These are phyloP conservation scores for Ophiostoma montium DNA, from an alignment of 2,329 filamentous ascomycete species.

Conservation along the genomic window DNA sequence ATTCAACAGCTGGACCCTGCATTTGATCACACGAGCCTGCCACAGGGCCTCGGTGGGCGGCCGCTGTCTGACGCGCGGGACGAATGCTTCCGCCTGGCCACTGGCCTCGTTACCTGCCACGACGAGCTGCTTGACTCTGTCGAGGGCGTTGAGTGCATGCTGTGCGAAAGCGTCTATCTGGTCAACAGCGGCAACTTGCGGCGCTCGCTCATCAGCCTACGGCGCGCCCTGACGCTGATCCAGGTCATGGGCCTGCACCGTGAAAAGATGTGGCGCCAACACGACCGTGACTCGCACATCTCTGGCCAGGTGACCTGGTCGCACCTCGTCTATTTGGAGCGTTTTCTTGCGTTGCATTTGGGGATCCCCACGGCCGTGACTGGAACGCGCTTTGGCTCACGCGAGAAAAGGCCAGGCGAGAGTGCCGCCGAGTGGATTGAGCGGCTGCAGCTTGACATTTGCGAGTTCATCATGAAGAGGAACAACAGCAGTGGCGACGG, in stretches of 20 bases:
- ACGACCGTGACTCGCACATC: slow-evolving; percentile 16
- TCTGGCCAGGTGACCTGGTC: slow-evolving; percentile 29
- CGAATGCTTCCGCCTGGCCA: background rate
- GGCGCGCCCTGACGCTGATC: slow-evolving; percentile 26
- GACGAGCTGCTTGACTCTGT: slow-evolving; percentile 30
- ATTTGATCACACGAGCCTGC: background rate
- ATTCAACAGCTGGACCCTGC: slow-evolving; percentile 16
- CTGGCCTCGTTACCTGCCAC: slow-evolving; percentile 27
- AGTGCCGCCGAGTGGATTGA: slow-evolving; percentile 18
- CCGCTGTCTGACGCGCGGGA: background rate
- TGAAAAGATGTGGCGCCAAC: background rate
- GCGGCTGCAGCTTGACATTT: slow-evolving; percentile 20
- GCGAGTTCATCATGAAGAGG: slow-evolving; percentile 24
- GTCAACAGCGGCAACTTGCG: slow-evolving; percentile 33
- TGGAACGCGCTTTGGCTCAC: background rate
- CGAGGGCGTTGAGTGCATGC: slow-evolving; percentile 35
- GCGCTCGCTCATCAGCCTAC: slow-evolving; percentile 28
- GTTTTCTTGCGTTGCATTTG: slow-evolving; percentile 31
- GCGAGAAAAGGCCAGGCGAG: background rate
- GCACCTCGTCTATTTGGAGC: slow-evolving; percentile 29
- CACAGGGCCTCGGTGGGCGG: background rate
- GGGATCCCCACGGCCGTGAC: slow-evolving; percentile 16
- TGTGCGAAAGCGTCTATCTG: slow-evolving; percentile 32
- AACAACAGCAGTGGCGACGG: slow-evolving; percentile 5
- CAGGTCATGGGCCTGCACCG: slow-evolving; percentile 8